Conservation (phyloP, 176 grass and related monocot species). For the Saccharum officinarum region DNA sequence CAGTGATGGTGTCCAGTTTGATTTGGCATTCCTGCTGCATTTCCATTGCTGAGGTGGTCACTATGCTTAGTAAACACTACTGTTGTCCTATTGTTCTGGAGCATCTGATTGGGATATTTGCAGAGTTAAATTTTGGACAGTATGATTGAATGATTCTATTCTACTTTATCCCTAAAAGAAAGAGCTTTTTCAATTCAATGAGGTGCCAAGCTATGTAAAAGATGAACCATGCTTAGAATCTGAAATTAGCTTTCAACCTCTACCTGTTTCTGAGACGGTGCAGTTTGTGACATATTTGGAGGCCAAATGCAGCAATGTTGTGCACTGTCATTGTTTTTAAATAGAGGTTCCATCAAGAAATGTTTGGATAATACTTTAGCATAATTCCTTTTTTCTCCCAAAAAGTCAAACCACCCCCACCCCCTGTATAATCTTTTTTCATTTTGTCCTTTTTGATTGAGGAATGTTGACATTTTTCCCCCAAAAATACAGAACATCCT, state of each 20-base stretch:
- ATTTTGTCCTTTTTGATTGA: not conserved
- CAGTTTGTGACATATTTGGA: not conserved
- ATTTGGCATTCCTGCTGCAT: slow-evolving; percentile 5
- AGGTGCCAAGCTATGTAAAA: slow-evolving; percentile 7
- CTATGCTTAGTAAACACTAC: not conserved
- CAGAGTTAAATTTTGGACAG: not conserved
- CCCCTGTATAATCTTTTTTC: not conserved
- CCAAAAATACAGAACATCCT: slow-evolving; percentile 59
- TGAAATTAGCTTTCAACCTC: slow-evolving; percentile 6
- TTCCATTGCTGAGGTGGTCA: not conserved
- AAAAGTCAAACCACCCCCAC: not conserved
- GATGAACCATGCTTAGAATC: not conserved
- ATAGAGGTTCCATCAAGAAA: not conserved
- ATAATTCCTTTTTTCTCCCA: not conserved
- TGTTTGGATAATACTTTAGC: not conserved
- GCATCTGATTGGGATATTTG: not conserved
- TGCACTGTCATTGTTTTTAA: not conserved
- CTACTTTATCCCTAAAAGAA: not conserved
- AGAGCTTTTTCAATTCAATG: not conserved
- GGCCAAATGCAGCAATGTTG: not conserved
- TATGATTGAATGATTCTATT: not conserved
- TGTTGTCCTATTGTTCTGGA: not conserved
- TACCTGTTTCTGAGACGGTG: not conserved
- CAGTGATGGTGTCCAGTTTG: slow-evolving; percentile 1
- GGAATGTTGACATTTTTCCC: not conserved